A percentile compares a stretch with the other conserved stretches of the same genome.
These are phyloP conservation scores for Talaromyces sp. DNA, from an alignment of 2,329 filamentous ascomycete species.

Conservation along the genomic window DNA sequence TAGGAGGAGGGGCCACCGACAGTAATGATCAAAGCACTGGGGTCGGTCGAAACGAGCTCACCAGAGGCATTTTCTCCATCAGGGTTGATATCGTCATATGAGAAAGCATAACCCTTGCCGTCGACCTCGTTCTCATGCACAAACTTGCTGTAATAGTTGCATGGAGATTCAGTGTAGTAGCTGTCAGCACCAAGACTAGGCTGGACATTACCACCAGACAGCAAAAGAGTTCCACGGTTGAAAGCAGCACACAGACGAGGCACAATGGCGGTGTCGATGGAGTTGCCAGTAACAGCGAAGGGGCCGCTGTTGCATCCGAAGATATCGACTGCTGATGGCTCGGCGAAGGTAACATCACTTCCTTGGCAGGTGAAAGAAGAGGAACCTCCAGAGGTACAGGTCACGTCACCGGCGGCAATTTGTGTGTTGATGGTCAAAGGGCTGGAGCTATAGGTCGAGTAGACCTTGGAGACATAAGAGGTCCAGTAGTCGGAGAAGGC, in stretches of 20 bases:
- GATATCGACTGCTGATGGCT: constrained; percentile 45
- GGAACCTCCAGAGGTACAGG: constrained; percentile 38
- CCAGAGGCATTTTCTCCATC: constrained; percentile 51
- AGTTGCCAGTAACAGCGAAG: constrained; percentile 40
- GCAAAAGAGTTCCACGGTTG: constrained; percentile 43
- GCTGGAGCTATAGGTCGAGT: constrained; percentile 45
- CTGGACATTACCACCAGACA: constrained; percentile 45
- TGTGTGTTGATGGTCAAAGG: constrained; percentile 53
- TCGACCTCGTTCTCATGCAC: constrained; percentile 58
- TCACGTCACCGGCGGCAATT: constrained; percentile 46
- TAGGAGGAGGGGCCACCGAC: constrained; percentile 39
- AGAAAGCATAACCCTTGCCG: constrained; percentile 59
- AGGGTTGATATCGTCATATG: constrained; percentile 64
- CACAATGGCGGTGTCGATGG: constrained; percentile 40
- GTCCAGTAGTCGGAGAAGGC: constrained; percentile 51
- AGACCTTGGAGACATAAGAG: constrained; percentile 49
- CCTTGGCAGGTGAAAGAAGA: constrained; percentile 37
- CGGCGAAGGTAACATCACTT: constrained; percentile 42
- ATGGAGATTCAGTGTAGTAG: constrained; percentile 46
- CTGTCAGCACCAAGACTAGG: constrained; percentile 32
- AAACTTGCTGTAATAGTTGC: constrained; percentile 44
- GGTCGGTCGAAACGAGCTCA: constrained; percentile 45
- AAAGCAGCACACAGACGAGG: constrained; percentile 50
- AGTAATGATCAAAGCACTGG: constrained; percentile 44
- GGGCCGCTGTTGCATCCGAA: constrained; percentile 51